Evolutionary conservation across 2,329 filamentous ascomycete species (phyloP).

Genomic region (Penicillium paneum): DNA sequence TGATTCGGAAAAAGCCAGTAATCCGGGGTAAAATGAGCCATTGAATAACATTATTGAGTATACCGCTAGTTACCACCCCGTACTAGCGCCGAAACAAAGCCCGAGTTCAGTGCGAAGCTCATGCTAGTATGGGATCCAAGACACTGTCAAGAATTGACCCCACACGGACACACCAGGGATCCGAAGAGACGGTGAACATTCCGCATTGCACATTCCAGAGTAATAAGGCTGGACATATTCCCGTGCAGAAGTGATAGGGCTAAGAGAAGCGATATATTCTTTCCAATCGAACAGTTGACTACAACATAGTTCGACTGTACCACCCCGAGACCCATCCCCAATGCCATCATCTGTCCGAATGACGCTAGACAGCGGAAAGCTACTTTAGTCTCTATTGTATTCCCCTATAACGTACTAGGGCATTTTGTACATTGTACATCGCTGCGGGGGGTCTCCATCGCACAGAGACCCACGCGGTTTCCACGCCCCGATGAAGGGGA

Average conservation of each 20-base stretch:
- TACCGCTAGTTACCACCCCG: neutral
- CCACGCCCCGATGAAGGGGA: slow-evolving; percentile 17
- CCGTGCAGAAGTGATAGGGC: neutral
- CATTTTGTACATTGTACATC: slow-evolving; percentile 4
- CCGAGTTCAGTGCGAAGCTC: neutral
- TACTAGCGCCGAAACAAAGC: neutral
- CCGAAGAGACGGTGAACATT: slow-evolving; percentile 4
- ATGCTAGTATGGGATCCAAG: neutral
- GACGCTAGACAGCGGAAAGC: neutral
- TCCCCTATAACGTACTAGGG: slow-evolving; percentile 3
- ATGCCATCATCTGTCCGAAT: neutral
- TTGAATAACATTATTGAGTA: neutral
- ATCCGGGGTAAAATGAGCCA: slow-evolving; percentile 6
- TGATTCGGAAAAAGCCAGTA: slow-evolving; percentile 2
- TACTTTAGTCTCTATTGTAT: neutral
- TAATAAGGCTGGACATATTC: neutral
- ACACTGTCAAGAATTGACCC: neutral
- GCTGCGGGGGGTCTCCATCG: slow-evolving; percentile 13
- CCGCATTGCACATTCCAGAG: neutral
- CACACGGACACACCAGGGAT: neutral
- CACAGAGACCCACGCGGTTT: slow-evolving; percentile 15
- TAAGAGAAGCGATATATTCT: neutral
- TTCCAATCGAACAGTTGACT: neutral
- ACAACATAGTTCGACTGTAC: neutral
- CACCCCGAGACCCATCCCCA: neutral